Conservation (phyloP, 805 yeast species). For the Candida rishiriensis region DNA sequence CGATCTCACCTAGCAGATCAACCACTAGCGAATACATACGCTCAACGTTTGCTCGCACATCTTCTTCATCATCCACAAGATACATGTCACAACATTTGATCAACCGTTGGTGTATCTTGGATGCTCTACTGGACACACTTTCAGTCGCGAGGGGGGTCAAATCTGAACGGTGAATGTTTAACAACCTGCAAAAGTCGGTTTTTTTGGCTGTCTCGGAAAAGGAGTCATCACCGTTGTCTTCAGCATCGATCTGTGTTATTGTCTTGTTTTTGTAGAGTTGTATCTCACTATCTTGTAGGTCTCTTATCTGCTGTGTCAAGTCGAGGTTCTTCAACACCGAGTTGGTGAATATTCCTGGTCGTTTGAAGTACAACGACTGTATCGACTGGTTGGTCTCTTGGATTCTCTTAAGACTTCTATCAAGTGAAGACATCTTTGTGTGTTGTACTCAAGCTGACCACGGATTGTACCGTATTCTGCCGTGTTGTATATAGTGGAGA, state of each 20-base stretch:
- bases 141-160: too few species aligned
- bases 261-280: conserved; percentile 16
- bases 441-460: too few species aligned
- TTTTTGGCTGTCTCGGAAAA: background rate
- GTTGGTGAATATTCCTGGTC: conserved; percentile 21
- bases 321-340: conserved; percentile 18
- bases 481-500: too few species aligned
- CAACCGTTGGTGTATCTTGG: background rate
- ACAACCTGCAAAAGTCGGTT: conserved; percentile 1
- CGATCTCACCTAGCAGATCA: background rate
- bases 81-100: background rate
- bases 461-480: too few species aligned
- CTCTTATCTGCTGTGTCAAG: conserved; percentile 19
- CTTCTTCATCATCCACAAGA: background rate
- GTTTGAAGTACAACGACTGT: conserved; percentile 16
- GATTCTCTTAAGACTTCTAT: conserved; percentile 10
- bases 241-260: conserved; percentile 18
- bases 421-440: too few species aligned
- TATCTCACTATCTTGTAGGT: conserved; percentile 19
- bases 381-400: conserved; percentile 18
- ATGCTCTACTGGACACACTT: background rate
- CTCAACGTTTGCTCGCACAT: background rate
- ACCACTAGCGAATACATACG: background rate
- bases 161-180: background rate
- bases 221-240: conserved; percentile 10